Percentiles rank a stretch among this genome's conserved stretches.
These are phyloP conservation scores for Leishmania guyanensis DNA, from an alignment of 208 protist species.

Conservation along the genomic window DNA sequence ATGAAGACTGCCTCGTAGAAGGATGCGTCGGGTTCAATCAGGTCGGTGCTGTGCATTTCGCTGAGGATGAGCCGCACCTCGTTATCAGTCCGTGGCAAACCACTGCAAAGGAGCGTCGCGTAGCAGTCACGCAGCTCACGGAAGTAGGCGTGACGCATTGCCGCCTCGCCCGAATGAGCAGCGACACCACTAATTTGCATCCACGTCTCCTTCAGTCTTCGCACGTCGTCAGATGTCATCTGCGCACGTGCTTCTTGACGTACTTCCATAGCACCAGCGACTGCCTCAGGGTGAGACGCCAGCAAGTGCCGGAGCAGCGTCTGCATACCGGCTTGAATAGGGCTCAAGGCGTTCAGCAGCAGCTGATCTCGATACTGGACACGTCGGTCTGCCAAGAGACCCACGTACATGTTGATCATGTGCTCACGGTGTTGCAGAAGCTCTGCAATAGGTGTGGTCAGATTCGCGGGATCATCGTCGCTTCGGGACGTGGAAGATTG, in stretches of 20 bases:
- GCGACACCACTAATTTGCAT: slow-evolving; percentile 5
- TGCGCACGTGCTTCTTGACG: background rate
- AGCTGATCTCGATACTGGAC: slow-evolving; percentile 22
- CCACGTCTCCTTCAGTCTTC: slow-evolving; percentile 36
- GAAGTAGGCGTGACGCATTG: slow-evolving; percentile 1
- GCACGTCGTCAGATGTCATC: slow-evolving; percentile 26
- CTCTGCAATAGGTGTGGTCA: background rate
- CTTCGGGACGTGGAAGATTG: background rate
- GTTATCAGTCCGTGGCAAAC: slow-evolving; percentile 24
- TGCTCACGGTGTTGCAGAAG: background rate
- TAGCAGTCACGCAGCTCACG: slow-evolving; percentile 50
- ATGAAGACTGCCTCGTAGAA: slow-evolving; percentile 56
- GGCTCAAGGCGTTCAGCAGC: background rate
- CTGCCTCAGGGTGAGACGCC: background rate
- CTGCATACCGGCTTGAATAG: slow-evolving; percentile 6
- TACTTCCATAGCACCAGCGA: no score
- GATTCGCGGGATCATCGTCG: background rate
- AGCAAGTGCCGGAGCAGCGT: slow-evolving; percentile 4
- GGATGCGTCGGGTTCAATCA: slow-evolving; percentile 49
- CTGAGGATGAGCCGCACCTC: slow-evolving; percentile 58
- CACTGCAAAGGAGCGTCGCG: slow-evolving; percentile 48
- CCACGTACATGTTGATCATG: background rate
- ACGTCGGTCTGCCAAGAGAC: slow-evolving; percentile 22
- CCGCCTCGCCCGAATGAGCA: background rate
- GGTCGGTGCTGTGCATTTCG: slow-evolving; percentile 47